phyloP scores from a whole-genome alignment of 371 early-diverging fungal genomes.

The Apophysomyces trapeziformis region DNA sequence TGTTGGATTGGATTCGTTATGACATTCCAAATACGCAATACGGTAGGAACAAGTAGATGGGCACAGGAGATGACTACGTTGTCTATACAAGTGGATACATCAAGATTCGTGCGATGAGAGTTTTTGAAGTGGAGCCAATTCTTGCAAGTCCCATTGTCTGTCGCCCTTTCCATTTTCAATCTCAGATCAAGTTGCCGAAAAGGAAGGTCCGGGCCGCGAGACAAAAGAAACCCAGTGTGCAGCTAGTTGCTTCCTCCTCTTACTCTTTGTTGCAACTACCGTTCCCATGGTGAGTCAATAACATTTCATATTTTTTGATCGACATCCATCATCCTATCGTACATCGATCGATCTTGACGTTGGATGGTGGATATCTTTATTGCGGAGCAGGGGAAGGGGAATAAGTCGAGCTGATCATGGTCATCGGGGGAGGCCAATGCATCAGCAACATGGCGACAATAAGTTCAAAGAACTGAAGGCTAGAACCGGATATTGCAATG shows the following conservation, averaged over 20 bases:
- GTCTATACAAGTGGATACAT: too few relatives aligned
- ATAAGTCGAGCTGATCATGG: neutral
- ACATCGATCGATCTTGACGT: neutral
- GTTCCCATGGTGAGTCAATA: constrained; percentile 9
- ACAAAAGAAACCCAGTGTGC: constrained; percentile 1
- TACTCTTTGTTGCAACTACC: constrained; percentile 10
- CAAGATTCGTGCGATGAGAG: too few relatives aligned
- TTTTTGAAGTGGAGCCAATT: too few relatives aligned
- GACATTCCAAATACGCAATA: too few relatives aligned
- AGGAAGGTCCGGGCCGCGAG: too few relatives aligned
- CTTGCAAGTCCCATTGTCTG: too few relatives aligned
- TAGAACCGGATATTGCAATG: neutral
- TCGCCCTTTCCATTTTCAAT: too few relatives aligned
- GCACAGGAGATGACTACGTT: too few relatives aligned
- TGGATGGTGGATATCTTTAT: neutral
- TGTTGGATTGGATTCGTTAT: too few relatives aligned
- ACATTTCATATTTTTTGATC: constrained; percentile 4
- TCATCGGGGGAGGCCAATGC: neutral
- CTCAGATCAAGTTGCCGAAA: too few relatives aligned
- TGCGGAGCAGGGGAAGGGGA: neutral
- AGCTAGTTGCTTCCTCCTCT: constrained; percentile 3
- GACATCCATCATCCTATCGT: neutral
- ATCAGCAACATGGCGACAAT: neutral
- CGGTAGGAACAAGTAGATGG: too few relatives aligned
- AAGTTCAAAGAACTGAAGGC: neutral